Evolutionary conservation across 2,329 filamentous ascomycete genomes (phyloP).

Genomic region (Chrysosporium keratinophilum): DNA sequence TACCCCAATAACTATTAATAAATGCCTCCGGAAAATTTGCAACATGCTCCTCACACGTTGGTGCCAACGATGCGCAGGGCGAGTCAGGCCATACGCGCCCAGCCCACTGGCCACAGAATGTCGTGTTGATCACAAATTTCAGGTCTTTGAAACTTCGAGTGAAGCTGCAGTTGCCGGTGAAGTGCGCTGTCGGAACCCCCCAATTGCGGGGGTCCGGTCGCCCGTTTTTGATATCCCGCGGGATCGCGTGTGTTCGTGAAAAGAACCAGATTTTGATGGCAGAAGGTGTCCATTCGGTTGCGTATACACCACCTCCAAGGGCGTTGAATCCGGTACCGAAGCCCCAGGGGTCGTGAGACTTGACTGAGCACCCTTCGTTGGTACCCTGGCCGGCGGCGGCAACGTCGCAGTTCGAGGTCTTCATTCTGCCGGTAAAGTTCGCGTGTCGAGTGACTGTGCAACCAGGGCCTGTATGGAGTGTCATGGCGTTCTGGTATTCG

Average conservation of each 20-base stretch:
- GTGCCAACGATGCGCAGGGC: slow-evolving; percentile 8
- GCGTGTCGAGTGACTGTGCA: slow-evolving; percentile 35
- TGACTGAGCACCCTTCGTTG: slow-evolving; percentile 37
- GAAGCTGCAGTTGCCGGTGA: slow-evolving; percentile 35
- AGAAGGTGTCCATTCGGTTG: slow-evolving; percentile 38
- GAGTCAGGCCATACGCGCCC: slow-evolving; percentile 23
- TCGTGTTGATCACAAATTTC: slow-evolving; percentile 41
- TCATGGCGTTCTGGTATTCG: slow-evolving; percentile 36
- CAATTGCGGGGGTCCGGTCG: slow-evolving; percentile 39
- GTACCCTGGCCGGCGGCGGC: slow-evolving; percentile 30
- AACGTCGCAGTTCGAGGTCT: slow-evolving; percentile 42
- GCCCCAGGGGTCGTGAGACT: slow-evolving; percentile 25
- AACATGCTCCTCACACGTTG: slow-evolving; percentile 15
- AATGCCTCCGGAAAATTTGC: slow-evolving; percentile 15
- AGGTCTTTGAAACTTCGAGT: slow-evolving; percentile 33
- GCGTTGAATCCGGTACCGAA: slow-evolving; percentile 48
- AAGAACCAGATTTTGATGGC: slow-evolving; percentile 46
- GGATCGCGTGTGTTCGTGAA: slow-evolving; percentile 32
- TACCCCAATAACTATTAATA: slow-evolving; percentile 13
- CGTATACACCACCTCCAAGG: slow-evolving; percentile 41
- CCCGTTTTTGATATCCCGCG: slow-evolving; percentile 35
- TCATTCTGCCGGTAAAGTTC: slow-evolving; percentile 41
- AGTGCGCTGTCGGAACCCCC: slow-evolving; percentile 38
- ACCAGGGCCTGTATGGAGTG: slow-evolving; percentile 39
- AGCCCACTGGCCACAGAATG: slow-evolving; percentile 49